Evolutionary conservation across 805 yeast species (phyloP).

Genomic region (Grigorovia yakushimaensis): DNA sequence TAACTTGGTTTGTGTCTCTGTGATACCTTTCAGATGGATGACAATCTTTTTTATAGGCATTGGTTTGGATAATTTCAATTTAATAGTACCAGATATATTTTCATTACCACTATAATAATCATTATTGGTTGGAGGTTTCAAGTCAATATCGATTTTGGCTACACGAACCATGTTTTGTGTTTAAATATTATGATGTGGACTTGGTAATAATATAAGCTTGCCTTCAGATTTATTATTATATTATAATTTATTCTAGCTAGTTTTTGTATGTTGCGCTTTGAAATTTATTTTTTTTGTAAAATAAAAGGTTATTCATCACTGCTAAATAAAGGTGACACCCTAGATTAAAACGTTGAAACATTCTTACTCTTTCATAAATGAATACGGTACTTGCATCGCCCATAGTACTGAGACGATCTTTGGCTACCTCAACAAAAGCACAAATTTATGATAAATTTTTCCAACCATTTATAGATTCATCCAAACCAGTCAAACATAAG

Average conservation of each 20-base stretch:
- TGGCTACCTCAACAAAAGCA: neutral
- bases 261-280: too few species aligned
- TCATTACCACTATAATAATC: conserved; percentile 24
- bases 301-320: too few species aligned
- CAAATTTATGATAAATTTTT: conserved; percentile 26
- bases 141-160: conserved; percentile 9
- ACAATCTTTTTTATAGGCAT: conserved; percentile 30
- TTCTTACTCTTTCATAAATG: neutral
- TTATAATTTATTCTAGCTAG: too few species aligned
- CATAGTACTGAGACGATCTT: neutral
- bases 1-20: conserved; percentile 21
- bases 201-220: too few species aligned
- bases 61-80: conserved; percentile 16
- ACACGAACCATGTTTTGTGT: conserved; percentile 14
- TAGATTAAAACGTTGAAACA: too few species aligned
- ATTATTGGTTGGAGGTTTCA: conserved; percentile 23
- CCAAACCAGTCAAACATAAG: conserved; percentile 28
- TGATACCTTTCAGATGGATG: conserved; percentile 41
- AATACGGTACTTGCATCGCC: neutral
- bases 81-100: conserved; percentile 20
- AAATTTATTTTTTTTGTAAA: too few species aligned
- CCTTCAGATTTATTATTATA: too few species aligned
- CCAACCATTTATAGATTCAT: conserved; percentile 29
- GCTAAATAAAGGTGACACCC: too few species aligned
- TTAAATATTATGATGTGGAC: too few species aligned